These are phyloP conservation scores for Dactylellina haptotyla DNA, from an alignment of 2,329 filamentous ascomycete genomes.

Conservation along the genomic window DNA sequence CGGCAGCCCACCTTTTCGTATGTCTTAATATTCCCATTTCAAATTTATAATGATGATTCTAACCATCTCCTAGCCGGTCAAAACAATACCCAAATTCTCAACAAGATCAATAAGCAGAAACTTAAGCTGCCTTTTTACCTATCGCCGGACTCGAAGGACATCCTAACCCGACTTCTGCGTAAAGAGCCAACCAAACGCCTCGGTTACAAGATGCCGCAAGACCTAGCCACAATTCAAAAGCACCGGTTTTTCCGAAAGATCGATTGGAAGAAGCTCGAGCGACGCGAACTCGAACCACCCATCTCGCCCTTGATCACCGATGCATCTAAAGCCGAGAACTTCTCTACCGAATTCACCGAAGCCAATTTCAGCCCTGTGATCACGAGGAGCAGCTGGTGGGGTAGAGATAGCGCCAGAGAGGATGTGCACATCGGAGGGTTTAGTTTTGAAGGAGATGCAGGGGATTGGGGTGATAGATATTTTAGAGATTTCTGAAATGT, in stretches of 20 bases:
- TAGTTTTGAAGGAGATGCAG: conserved; percentile 65
- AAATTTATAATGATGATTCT: not conserved
- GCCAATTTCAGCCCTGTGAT: conserved; percentile 78
- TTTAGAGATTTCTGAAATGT: conserved; percentile 47
- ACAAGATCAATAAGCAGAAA: conserved; percentile 95
- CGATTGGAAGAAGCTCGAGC: conserved; percentile 88
- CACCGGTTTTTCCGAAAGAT: conserved; percentile 98
- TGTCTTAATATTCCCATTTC: conserved; percentile 3
- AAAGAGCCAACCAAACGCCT: conserved; percentile 93
- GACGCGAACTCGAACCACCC: conserved; percentile 83
- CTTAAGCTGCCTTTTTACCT: conserved; percentile 88
- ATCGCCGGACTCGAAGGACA: conserved; percentile 88
- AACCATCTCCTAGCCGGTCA: conserved; percentile 69
- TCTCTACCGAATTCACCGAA: conserved; percentile 89
- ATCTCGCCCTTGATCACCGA: conserved; percentile 95
- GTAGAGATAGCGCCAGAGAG: conserved; percentile 62
- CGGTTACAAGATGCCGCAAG: conserved; percentile 87
- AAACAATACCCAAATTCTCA: conserved; percentile 93
- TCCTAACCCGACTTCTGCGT: conserved; percentile 86
- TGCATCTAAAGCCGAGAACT: conserved; percentile 95
- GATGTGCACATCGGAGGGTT: conserved; percentile 69
- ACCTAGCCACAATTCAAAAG: conserved; percentile 83
- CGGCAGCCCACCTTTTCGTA: conserved; percentile 82
- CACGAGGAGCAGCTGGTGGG: conserved; percentile 63
- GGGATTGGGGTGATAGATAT: conserved; percentile 49